A percentile compares a stretch with the other conserved stretches of the same genome.
Evolutionary conservation across 2,329 filamentous ascomycete species (phyloP).

Genomic region (Stagonosporopsis vannaccii): DNA sequence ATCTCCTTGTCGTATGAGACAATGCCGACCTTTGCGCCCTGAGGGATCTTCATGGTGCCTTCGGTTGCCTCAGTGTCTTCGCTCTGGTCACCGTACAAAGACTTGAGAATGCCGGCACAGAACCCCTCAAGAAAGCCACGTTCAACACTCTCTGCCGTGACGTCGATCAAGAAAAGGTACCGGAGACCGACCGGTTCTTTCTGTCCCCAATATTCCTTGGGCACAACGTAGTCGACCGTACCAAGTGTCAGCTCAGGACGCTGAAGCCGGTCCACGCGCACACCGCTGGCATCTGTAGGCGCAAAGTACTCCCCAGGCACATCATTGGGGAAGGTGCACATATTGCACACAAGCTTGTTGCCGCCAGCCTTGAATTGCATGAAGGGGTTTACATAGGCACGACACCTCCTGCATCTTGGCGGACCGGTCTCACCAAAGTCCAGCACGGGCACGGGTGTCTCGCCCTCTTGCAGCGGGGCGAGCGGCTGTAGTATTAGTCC

Average conservation of each 20-base stretch:
- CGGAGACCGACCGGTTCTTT: slow-evolving; percentile 88
- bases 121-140: slow-evolving; percentile 90
- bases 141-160: slow-evolving; percentile 88
- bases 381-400: slow-evolving; percentile 98
- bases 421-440: slow-evolving; percentile 94
- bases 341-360: slow-evolving; percentile 97
- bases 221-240: slow-evolving; percentile 94
- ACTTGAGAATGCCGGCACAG: slow-evolving; percentile 84
- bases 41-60: slow-evolving; percentile 66
- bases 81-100: slow-evolving; percentile 75
- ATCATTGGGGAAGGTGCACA: slow-evolving; percentile 97
- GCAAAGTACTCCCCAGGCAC: slow-evolving; percentile 92
- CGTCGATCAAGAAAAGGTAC: slow-evolving; percentile 92
- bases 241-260: slow-evolving; percentile 88
- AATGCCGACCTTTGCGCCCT: slow-evolving; percentile 88
- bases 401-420: slow-evolving; percentile 88
- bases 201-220: slow-evolving; percentile 94
- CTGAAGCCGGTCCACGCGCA: slow-evolving; percentile 86
- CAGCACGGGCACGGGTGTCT: slow-evolving; percentile 85
- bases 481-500: slow-evolving; percentile 90
- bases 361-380: slow-evolving; percentile 96
- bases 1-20: slow-evolving; percentile 96
- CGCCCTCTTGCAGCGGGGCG: slow-evolving; percentile 81
- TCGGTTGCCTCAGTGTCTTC: slow-evolving; percentile 58
- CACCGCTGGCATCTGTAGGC: slow-evolving; percentile 84